phyloP scores from a whole-genome alignment of 2,329 filamentous ascomycete species.

The Dactylonectria macrodidyma region DNA sequence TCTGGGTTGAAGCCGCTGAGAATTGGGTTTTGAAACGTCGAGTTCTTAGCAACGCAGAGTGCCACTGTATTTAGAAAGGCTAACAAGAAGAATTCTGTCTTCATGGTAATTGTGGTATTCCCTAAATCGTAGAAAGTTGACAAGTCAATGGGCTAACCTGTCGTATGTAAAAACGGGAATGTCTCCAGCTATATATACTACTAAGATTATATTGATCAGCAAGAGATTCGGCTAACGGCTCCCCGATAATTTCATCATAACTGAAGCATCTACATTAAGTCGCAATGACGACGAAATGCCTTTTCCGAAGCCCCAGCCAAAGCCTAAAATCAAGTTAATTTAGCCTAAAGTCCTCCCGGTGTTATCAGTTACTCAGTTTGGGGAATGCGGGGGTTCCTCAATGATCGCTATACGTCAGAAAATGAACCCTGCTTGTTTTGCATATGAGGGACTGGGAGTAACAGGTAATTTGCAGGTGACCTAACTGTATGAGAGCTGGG shows the following conservation, averaged over 20 bases:
- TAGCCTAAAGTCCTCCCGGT: not conserved
- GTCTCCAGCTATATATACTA: not conserved
- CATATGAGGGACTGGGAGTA: too few relatives aligned
- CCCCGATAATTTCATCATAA: not conserved
- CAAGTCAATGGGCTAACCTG: not conserved
- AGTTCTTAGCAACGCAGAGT: constrained; percentile 15
- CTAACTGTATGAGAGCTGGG: too few relatives aligned
- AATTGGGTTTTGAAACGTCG: constrained; percentile 58
- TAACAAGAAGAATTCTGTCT: not conserved
- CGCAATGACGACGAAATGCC: not conserved
- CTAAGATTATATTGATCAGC: not conserved
- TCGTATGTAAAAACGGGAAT: not conserved
- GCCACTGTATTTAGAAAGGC: not conserved
- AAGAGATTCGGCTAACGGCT: not conserved
- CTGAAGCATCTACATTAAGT: not conserved
- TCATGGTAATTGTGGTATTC: constrained; percentile 11
- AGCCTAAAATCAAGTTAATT: constrained; percentile 1
- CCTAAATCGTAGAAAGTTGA: not conserved
- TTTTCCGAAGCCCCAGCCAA: not conserved
- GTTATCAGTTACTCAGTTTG: not conserved
- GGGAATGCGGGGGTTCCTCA: not conserved
- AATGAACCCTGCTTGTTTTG: not conserved
- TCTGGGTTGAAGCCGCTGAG: constrained; percentile 66
- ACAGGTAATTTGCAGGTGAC: too few relatives aligned
- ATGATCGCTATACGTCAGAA: not conserved